A percentile compares a stretch with the other conserved stretches of the same genome.
Conservation (phyloP, 768 basidiomycete species). For the Termitomyces sp. region DNA sequence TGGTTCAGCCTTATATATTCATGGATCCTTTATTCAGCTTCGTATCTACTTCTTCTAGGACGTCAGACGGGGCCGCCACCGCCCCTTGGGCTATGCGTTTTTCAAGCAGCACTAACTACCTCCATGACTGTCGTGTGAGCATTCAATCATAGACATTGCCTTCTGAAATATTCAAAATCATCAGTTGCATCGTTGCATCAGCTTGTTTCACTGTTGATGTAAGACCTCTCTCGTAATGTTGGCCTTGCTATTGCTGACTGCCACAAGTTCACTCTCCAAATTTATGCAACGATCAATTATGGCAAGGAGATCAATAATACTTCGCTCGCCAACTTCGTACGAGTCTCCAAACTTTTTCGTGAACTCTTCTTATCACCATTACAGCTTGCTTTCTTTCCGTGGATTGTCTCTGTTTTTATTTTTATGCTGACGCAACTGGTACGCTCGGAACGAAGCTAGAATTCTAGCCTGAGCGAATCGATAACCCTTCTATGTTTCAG, state of each 20-base stretch:
- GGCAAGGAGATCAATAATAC: background rate
- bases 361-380: background rate
- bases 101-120: background rate
- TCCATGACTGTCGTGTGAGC: slow-evolving; percentile 2
- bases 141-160: background rate
- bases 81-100: background rate
- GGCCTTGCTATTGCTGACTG: no score
- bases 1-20: slow-evolving; percentile 3
- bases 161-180: background rate
- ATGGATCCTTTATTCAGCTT: slow-evolving; percentile 1
- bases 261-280: background rate
- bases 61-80: background rate
- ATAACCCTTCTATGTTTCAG: background rate
- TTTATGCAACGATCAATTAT: background rate
- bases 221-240: background rate
- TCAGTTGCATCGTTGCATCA: slow-evolving; percentile 1
- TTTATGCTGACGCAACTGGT: background rate
- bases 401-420: background rate
- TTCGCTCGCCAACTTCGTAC: background rate
- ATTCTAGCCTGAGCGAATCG: background rate
- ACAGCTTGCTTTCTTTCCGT: background rate
- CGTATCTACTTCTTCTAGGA: slow-evolving; percentile 1
- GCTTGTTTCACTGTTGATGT: slow-evolving; percentile 4
- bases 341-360: background rate
- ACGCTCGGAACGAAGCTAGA: background rate